Evolutionary conservation across 192 early-diverging fungal species (phyloP).

Genomic region (Coemansia sp.): DNA sequence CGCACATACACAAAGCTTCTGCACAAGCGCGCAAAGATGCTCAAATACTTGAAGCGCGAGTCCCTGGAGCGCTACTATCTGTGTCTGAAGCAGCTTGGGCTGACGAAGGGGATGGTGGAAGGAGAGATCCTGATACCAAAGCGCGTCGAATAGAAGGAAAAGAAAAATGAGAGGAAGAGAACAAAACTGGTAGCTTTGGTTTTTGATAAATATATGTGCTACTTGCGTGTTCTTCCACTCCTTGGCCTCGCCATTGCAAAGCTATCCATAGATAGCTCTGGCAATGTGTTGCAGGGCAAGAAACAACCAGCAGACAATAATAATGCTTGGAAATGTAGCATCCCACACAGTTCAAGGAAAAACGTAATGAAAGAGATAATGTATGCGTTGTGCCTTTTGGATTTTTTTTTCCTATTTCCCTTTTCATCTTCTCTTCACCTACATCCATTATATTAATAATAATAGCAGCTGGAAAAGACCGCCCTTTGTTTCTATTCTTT

Average conservation of each 20-base stretch:
- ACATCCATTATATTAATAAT: not conserved
- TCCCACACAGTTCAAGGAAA: not conserved
- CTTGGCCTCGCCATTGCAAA: too few relatives aligned
- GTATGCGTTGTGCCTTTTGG: not conserved
- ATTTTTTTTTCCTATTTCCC: constrained; percentile 1
- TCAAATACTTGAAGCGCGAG: constrained; percentile 85
- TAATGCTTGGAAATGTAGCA: too few relatives aligned
- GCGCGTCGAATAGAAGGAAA: constrained; percentile 17
- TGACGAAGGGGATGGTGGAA: constrained; percentile 62
- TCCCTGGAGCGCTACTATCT: constrained; percentile 66
- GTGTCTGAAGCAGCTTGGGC: constrained; percentile 69
- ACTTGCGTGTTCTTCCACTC: too few relatives aligned
- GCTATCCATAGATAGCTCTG: too few relatives aligned
- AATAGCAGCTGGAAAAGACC: not conserved
- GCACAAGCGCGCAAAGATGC: constrained; percentile 78
- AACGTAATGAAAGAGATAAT: too few relatives aligned
- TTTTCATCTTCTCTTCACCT: not conserved
- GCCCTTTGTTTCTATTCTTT: not conserved
- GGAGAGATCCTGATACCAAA: constrained; percentile 60
- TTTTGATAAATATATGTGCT: not conserved
- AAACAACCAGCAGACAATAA: too few relatives aligned
- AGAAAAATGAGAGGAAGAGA: not conserved
- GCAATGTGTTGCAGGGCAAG: too few relatives aligned
- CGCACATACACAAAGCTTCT: constrained; percentile 76
- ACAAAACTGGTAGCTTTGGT: not conserved